Conservation (phyloP, 371 early-diverging fungal species). For the Mucor plumbeus region DNA sequence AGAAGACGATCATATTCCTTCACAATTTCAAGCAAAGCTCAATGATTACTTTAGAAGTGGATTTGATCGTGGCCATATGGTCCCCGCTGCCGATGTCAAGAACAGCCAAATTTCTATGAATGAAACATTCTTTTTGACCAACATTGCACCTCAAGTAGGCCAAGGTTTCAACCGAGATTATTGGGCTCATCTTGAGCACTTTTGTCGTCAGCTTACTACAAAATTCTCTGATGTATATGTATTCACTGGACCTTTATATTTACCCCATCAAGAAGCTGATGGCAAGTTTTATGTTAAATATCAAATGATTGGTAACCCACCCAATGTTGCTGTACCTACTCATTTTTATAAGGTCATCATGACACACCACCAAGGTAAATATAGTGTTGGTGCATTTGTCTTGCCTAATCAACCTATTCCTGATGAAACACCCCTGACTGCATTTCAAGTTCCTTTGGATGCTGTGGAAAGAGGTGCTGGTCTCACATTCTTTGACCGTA, state of each 20-base stretch:
- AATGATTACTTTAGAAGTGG: slow-evolving; percentile 74
- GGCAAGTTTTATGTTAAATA: slow-evolving; percentile 83
- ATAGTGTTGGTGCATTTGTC: slow-evolving; percentile 78
- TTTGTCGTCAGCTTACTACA: slow-evolving; percentile 71
- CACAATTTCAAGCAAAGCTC: slow-evolving; percentile 70
- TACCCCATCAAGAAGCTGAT: slow-evolving; percentile 72
- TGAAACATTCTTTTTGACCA: slow-evolving; percentile 80
- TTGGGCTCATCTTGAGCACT: slow-evolving; percentile 83
- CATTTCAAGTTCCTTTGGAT: slow-evolving; percentile 79
- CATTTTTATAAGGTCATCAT: slow-evolving; percentile 91
- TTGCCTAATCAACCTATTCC: slow-evolving; percentile 84
- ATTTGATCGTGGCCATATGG: slow-evolving; percentile 88
- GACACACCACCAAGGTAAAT: slow-evolving; percentile 55
- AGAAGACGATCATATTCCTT: slow-evolving; percentile 71
- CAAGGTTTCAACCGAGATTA: slow-evolving; percentile 85
- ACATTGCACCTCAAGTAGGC: slow-evolving; percentile 86
- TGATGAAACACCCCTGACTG: slow-evolving; percentile 66
- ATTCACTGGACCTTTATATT: slow-evolving; percentile 81
- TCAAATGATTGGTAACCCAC: slow-evolving; percentile 88
- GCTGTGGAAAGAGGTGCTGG: slow-evolving; percentile 81
- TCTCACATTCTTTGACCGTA: slow-evolving; percentile 74
- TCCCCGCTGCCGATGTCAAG: slow-evolving; percentile 84
- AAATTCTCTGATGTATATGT: slow-evolving; percentile 77
- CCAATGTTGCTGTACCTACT: slow-evolving; percentile 92
- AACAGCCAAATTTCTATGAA: slow-evolving; percentile 72